Conservation (phyloP, 768 basidiomycete species). For the Pleurotus djamor region DNA sequence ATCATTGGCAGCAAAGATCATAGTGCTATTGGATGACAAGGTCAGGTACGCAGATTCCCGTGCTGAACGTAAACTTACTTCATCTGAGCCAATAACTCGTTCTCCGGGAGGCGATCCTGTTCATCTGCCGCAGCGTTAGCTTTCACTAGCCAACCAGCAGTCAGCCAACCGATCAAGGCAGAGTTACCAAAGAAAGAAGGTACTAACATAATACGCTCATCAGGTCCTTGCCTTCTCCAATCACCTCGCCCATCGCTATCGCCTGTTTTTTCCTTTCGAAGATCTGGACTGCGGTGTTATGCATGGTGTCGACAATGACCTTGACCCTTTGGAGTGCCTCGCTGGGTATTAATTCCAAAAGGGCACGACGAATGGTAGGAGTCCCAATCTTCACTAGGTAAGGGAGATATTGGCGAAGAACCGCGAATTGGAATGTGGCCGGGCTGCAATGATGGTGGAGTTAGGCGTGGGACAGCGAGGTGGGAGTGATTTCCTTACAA, state of each 20-base stretch:
- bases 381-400: constrained; percentile 20
- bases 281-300: constrained; percentile 31
- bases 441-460: constrained; percentile 11
- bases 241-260: constrained; percentile 29
- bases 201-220: constrained; percentile 42
- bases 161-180: not conserved
- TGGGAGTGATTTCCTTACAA: constrained; percentile 17
- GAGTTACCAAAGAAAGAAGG: not conserved
- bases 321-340: constrained; percentile 25
- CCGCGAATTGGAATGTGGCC: constrained; percentile 10
- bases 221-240: constrained; percentile 40
- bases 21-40: constrained; percentile 10
- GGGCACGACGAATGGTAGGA: constrained; percentile 25
- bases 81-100: constrained; percentile 38
- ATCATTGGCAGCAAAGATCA: constrained; percentile 12
- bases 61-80: constrained; percentile 15
- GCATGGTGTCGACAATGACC: constrained; percentile 30
- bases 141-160: constrained; percentile 24
- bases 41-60: constrained; percentile 9
- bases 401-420: constrained; percentile 14
- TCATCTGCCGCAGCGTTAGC: constrained; percentile 32
- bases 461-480: not conserved
- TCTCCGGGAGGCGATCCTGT: constrained; percentile 26
- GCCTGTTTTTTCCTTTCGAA: constrained; percentile 32
- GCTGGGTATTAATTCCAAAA: constrained; percentile 30